These are phyloP conservation scores for Aspergillus coremiiformis DNA, from an alignment of 495 filamentous ascomycete genomes.

Conservation along the genomic window DNA sequence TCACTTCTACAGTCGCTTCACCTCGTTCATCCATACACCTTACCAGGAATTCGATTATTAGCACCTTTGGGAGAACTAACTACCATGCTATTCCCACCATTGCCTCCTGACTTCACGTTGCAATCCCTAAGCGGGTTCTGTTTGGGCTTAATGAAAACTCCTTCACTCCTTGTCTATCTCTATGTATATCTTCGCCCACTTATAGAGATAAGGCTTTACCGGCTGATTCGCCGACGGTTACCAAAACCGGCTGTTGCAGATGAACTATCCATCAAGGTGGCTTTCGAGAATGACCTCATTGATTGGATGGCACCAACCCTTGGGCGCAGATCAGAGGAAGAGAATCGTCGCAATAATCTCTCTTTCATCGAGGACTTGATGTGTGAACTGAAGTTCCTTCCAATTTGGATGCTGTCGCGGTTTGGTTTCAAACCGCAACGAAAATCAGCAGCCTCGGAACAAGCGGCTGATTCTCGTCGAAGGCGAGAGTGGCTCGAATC, in stretches of 20 bases:
- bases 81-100: conserved; percentile 25
- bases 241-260: conserved; percentile 40
- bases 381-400: conserved; percentile 28
- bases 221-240: conserved; percentile 36
- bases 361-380: conserved; percentile 33
- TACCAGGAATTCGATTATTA: conserved; percentile 24
- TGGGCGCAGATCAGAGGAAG: conserved; percentile 37
- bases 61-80: conserved; percentile 33
- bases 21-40: conserved; percentile 29
- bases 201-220: conserved; percentile 39
- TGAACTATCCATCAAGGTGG: conserved; percentile 39
- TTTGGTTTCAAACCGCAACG: conserved; percentile 22
- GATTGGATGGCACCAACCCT: conserved; percentile 42
- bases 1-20: conserved; percentile 43
- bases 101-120: conserved; percentile 28
- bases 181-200: conserved; percentile 35
- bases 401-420: conserved; percentile 27
- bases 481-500: conserved; percentile 23
- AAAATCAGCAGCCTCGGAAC: conserved; percentile 8
- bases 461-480: conserved; percentile 8
- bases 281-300: conserved; percentile 41
- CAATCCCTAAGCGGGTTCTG: conserved; percentile 22
- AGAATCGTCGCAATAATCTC: conserved; percentile 33
- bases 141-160: conserved; percentile 25
- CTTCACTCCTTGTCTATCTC: conserved; percentile 29